Conservation (phyloP, 208 protist species). For the Leptomonas pyrrhocoris region DNA sequence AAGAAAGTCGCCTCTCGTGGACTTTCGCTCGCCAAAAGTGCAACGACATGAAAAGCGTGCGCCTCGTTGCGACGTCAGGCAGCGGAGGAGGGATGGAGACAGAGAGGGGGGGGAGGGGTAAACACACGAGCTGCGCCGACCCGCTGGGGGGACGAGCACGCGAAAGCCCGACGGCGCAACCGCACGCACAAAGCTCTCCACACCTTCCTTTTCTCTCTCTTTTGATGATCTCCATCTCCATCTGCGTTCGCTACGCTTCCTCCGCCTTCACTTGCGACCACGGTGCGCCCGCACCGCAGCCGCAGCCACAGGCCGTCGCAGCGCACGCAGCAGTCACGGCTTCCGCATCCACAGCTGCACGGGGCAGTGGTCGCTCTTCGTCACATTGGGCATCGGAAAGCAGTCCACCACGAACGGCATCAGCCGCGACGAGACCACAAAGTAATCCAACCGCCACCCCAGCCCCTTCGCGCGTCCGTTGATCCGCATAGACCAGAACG, state of each 20-base stretch:
- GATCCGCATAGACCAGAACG: constrained; percentile 86
- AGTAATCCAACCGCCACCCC: constrained; percentile 95
- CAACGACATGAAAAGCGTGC: neutral
- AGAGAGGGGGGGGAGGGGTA: neutral
- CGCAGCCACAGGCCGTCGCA: constrained; percentile 29
- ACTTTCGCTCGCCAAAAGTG: neutral
- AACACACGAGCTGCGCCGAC: too few species aligned
- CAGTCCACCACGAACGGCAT: constrained; percentile 71
- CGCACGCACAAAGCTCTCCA: constrained; percentile 10
- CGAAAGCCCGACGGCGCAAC: constrained; percentile 14
- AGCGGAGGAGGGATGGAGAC: constrained; percentile 1
- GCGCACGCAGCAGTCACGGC: constrained; percentile 41
- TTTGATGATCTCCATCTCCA: neutral
- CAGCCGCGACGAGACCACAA: constrained; percentile 80
- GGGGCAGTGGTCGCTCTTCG: constrained; percentile 91
- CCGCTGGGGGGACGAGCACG: too few species aligned
- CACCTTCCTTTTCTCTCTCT: too few species aligned
- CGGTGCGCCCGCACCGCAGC: constrained; percentile 4
- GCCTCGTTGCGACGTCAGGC: neutral
- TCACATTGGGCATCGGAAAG: constrained; percentile 80
- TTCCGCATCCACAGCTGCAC: constrained; percentile 85
- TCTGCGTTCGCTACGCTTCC: too few species aligned
- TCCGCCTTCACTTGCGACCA: constrained; percentile 3
- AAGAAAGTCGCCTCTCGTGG: too few species aligned
- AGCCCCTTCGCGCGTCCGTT: constrained; percentile 66